Evolutionary conservation across 352 stramenopile species (phyloP).

Genomic region (Phytophthora megakarya): DNA sequence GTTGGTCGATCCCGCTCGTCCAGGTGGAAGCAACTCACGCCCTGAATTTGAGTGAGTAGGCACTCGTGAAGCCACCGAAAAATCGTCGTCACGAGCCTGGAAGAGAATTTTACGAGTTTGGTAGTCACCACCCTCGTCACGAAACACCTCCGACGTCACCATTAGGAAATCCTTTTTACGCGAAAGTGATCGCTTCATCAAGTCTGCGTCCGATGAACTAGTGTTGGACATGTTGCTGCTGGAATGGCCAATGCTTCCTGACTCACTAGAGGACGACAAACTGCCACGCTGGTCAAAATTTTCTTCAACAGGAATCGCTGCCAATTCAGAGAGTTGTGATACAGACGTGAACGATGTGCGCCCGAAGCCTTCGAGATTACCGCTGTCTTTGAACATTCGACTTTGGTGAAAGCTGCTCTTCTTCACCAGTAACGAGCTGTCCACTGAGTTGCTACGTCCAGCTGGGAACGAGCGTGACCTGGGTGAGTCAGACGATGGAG

Average conservation of each 20-base stretch:
- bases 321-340: slow-evolving; percentile 62
- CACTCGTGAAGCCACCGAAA: slow-evolving; percentile 81
- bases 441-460: slow-evolving; percentile 53
- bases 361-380: slow-evolving; percentile 61
- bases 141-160: slow-evolving; percentile 90
- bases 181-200: slow-evolving; percentile 85
- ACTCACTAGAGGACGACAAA: slow-evolving; percentile 58
- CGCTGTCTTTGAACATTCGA: slow-evolving; percentile 43
- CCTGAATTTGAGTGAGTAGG: slow-evolving; percentile 74
- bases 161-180: slow-evolving; percentile 91
- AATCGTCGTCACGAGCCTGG: slow-evolving; percentile 84
- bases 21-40: slow-evolving; percentile 47
- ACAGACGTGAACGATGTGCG: slow-evolving; percentile 81
- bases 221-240: slow-evolving; percentile 36
- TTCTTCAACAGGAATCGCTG: slow-evolving; percentile 33
- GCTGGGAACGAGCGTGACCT: slow-evolving; percentile 35
- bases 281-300: slow-evolving; percentile 40
- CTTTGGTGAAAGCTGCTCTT: slow-evolving; percentile 60
- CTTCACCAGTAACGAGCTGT: slow-evolving; percentile 48
- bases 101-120: slow-evolving; percentile 90
- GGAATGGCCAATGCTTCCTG: slow-evolving; percentile 28
- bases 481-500: slow-evolving; percentile 34
- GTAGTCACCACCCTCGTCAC: slow-evolving; percentile 82
- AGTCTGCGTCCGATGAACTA: slow-evolving; percentile 55
- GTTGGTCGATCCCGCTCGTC: slow-evolving; percentile 40